Conservation (phyloP, 2,329 filamentous ascomycete species). For the Epichloe hybrida region DNA sequence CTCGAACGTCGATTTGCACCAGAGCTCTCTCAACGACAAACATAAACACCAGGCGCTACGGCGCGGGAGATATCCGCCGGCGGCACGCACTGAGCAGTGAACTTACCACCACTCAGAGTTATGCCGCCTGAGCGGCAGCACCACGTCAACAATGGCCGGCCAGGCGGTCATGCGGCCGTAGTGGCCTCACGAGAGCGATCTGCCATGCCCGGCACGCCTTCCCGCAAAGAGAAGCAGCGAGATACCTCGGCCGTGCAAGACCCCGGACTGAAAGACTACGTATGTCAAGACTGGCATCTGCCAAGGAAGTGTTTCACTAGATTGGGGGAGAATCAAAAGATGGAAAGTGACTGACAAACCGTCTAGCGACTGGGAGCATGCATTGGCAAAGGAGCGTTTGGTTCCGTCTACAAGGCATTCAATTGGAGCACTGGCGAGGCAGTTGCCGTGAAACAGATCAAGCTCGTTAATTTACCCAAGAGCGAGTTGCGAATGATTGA, state of each 20-base stretch:
- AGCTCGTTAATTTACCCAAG: conserved; percentile 77
- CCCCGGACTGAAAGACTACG: conserved; percentile 67
- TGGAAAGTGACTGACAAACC: conserved; percentile 2
- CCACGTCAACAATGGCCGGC: conserved; percentile 31
- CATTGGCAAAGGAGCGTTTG: conserved; percentile 90
- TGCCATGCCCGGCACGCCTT: conserved; percentile 40
- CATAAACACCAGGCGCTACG: neutral
- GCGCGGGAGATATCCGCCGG: conserved; percentile 1
- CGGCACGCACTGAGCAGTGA: conserved; percentile 5
- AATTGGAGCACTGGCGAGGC: conserved; percentile 98
- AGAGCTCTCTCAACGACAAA: neutral
- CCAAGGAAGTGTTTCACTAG: neutral
- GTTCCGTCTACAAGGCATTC: conserved; percentile 91
- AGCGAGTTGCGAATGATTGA: conserved; percentile 95
- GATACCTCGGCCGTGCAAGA: conserved; percentile 56
- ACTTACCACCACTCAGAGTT: conserved; percentile 4
- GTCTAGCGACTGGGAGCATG: conserved; percentile 63
- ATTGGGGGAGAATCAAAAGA: neutral
- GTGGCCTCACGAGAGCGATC: conserved; percentile 31
- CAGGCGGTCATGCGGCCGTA: conserved; percentile 15
- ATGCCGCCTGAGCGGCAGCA: conserved; percentile 19
- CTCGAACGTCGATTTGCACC: neutral
- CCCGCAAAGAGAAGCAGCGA: conserved; percentile 49
- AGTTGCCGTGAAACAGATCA: conserved; percentile 95
- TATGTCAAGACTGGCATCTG: conserved; percentile 25